phyloP scores from a whole-genome alignment of 2,329 filamentous ascomycete species.

The Fonsecaea pedrosoi region DNA sequence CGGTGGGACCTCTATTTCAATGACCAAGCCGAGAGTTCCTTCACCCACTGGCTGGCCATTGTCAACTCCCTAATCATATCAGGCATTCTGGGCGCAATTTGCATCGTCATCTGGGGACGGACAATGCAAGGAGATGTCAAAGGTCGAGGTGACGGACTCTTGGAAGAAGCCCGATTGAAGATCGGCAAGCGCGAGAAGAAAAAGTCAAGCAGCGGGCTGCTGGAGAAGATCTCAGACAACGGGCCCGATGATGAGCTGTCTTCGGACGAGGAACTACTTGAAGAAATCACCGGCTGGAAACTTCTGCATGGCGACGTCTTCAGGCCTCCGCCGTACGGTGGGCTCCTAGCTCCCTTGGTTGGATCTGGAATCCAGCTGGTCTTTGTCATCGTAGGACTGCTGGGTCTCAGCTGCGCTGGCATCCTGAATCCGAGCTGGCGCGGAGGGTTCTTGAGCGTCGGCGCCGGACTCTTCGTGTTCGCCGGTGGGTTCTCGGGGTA shows the following conservation, averaged over 20 bases:
- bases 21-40: constrained; percentile 80
- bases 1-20: constrained; percentile 91
- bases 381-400: constrained; percentile 77
- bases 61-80: constrained; percentile 86
- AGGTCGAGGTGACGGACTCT: constrained; percentile 68
- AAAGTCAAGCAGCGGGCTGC: constrained; percentile 63
- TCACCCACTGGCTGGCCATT: constrained; percentile 87
- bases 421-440: constrained; percentile 85
- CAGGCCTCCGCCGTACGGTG: constrained; percentile 72
- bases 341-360: constrained; percentile 77
- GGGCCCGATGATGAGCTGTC: constrained; percentile 56
- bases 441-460: constrained; percentile 87
- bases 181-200: constrained; percentile 46
- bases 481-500: constrained; percentile 86
- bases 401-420: constrained; percentile 75
- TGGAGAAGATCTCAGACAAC: constrained; percentile 63
- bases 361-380: constrained; percentile 87
- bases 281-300: constrained; percentile 89
- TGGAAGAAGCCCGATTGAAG: constrained; percentile 70
- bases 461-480: constrained; percentile 80
- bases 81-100: constrained; percentile 76
- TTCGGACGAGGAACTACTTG: constrained; percentile 74
- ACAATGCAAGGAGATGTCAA: constrained; percentile 82
- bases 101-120: constrained; percentile 79
- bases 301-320: constrained; percentile 88